These are phyloP conservation scores for Myriosclerotinia curreyana DNA, from an alignment of 2,329 filamentous ascomycete species.

Conservation along the genomic window DNA sequence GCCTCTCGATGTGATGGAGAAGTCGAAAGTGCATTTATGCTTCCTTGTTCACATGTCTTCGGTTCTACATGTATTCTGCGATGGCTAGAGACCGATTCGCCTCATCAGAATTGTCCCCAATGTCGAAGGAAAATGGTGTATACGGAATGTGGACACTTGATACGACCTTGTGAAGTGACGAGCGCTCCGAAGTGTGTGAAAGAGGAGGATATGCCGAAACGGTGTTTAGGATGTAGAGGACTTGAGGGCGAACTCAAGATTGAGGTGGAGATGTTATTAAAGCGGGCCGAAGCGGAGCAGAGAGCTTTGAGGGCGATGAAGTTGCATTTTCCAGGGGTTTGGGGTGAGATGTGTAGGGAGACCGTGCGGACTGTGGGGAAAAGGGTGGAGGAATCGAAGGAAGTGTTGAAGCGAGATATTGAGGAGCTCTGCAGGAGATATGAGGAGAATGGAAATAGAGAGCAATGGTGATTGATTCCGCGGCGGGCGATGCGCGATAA, in stretches of 20 bases:
- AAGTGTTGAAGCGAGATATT: conserved; percentile 27
- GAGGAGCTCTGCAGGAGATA: conserved; percentile 27
- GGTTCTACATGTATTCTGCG: conserved; percentile 32
- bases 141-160: conserved; percentile 30
- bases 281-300: conserved; percentile 23
- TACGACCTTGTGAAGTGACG: conserved; percentile 24
- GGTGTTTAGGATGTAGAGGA: conserved; percentile 31
- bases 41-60: conserved; percentile 36
- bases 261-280: conserved; percentile 23
- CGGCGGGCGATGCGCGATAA: background rate
- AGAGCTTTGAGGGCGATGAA: conserved; percentile 25
- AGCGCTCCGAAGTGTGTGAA: conserved; percentile 22
- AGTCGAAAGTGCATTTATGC: conserved; percentile 26
- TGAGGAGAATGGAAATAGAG: conserved; percentile 36
- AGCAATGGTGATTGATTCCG: conserved; percentile 26
- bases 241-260: conserved; percentile 22
- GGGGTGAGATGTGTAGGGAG: conserved; percentile 26
- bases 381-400: conserved; percentile 27
- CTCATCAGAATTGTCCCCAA: conserved; percentile 31
- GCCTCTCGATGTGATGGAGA: conserved; percentile 22
- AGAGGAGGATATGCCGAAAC: conserved; percentile 30
- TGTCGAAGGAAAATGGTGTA: conserved; percentile 35
- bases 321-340: conserved; percentile 25
- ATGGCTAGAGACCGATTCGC: conserved; percentile 32
- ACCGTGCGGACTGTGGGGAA: conserved; percentile 23